Base-by-base conservation (phyloP, 2,329 filamentous ascomycete species). In the Botrytis byssoidea region DNA sequence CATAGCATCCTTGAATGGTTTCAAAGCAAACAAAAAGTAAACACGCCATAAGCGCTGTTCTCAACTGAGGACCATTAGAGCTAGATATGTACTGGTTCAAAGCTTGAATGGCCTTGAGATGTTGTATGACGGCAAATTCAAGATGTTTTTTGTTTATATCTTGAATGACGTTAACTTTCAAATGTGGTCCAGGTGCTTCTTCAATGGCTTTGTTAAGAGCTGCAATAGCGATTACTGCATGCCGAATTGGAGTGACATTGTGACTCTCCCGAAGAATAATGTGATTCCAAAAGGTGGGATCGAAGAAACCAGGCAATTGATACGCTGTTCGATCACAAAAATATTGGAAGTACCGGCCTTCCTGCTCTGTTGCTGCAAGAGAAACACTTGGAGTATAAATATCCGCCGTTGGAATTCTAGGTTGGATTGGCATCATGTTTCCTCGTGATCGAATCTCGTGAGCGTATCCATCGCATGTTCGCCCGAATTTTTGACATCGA, bases 211-310 rank as follows among this genome's bases (percentile, higher is more conserved):
- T 90, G 79, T 91, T 91, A 40, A 92, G 82, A 4, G 89, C 89
- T 25, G 89, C 90, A 7, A 92, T 83, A 7, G 90, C 90, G 44
- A 92, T 85, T n/a, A 91, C 88, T 20, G 90, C 88, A 79, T 92
- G 88, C 20, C 88, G 87, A 74, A 92, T 88, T 40, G 90, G 85
- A 12, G 85, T 82, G 76, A 90, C 86, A 7, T 84, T 83, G 74
- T 91, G 88, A 71, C 88, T 90, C 79, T 90, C 89, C 76, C 89
- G 88, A 18, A 91, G 80, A 8, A 92, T 89, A 25, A 86, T 85
- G 63, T 85, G 84, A 1, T 85, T 88, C 90, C 90, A 92, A 79
- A 92, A 92, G 3, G 85, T 83, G 32, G 86, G 86, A 78, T 91
- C 88, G 75, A 91, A 92, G 79, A 88, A 91, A 25, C 90, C 90